Conservation (phyloP, 75 land plant species). For the Cunninghamia lanceolata region DNA sequence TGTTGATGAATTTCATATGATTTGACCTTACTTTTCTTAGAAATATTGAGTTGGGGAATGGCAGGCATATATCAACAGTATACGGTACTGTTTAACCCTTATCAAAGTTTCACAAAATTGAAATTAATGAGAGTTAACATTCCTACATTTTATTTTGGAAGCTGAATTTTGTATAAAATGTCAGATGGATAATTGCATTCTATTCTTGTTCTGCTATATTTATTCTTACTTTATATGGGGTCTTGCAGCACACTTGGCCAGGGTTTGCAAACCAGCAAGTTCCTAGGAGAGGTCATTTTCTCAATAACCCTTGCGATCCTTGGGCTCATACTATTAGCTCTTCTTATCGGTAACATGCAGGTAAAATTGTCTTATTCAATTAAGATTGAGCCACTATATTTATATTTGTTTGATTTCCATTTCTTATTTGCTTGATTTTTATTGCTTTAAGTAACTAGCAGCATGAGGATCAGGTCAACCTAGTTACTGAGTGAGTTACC, state of each 20-base stretch:
- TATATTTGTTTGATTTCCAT: neutral
- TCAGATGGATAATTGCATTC: neutral
- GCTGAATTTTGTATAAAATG: neutral
- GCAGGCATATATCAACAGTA: neutral
- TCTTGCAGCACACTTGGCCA: conserved; percentile 70
- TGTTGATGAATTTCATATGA: neutral
- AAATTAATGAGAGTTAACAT: neutral
- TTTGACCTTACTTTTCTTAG: neutral
- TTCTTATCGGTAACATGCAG: conserved; percentile 85
- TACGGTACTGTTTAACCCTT: neutral
- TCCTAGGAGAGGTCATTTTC: conserved; percentile 65
- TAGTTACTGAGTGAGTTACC: neutral
- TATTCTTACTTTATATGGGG: neutral
- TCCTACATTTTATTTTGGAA: neutral
- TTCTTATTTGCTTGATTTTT: neutral
- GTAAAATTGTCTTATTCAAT: conserved; percentile 21
- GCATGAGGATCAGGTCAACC: neutral
- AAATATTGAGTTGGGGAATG: neutral
- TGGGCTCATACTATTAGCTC: conserved; percentile 77
- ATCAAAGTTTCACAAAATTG: neutral
- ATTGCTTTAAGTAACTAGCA: neutral
- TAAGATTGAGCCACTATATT: too few relatives aligned
- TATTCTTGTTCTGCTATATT: neutral
- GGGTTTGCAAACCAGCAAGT: conserved; percentile 59
- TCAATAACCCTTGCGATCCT: conserved; percentile 57